A percentile compares a stretch with the other conserved stretches of the same genome.
These are phyloP conservation scores for Cladosporium sp. DNA, from an alignment of 2,329 filamentous ascomycete species.

Conservation along the genomic window DNA sequence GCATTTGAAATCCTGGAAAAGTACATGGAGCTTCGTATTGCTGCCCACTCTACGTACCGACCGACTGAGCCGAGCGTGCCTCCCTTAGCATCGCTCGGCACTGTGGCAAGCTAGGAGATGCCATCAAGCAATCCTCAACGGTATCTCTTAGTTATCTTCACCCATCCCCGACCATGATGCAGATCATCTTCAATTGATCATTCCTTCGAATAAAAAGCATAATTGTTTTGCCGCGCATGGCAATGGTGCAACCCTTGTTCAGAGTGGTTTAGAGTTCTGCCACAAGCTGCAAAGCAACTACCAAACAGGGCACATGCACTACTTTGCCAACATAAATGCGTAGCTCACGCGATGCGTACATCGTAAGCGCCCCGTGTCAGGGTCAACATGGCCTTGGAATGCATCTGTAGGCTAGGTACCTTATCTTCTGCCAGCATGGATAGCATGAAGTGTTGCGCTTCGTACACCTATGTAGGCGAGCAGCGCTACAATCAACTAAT, in stretches of 20 bases:
- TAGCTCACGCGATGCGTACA: too few relatives aligned
- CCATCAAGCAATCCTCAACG: neutral
- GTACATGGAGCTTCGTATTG: neutral
- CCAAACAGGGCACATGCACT: neutral
- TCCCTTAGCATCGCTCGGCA: neutral
- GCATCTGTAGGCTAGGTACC: too few relatives aligned
- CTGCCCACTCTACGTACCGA: constrained; percentile 1
- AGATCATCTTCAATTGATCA: neutral
- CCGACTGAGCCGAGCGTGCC: neutral
- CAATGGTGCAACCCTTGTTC: neutral
- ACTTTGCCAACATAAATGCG: too few relatives aligned
- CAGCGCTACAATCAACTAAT: too few relatives aligned
- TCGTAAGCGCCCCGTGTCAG: too few relatives aligned
- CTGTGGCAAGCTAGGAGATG: neutral
- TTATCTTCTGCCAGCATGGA: too few relatives aligned
- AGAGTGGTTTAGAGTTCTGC: neutral
- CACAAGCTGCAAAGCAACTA: neutral
- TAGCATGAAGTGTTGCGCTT: too few relatives aligned
- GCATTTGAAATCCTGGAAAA: neutral
- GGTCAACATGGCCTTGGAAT: too few relatives aligned
- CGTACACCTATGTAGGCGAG: too few relatives aligned
- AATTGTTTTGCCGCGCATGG: neutral
- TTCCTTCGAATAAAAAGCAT: neutral
- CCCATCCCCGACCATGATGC: neutral
- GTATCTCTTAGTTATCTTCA: neutral